Conservation (phyloP, 371 early-diverging fungal genomes). For the Smittium culicis region DNA sequence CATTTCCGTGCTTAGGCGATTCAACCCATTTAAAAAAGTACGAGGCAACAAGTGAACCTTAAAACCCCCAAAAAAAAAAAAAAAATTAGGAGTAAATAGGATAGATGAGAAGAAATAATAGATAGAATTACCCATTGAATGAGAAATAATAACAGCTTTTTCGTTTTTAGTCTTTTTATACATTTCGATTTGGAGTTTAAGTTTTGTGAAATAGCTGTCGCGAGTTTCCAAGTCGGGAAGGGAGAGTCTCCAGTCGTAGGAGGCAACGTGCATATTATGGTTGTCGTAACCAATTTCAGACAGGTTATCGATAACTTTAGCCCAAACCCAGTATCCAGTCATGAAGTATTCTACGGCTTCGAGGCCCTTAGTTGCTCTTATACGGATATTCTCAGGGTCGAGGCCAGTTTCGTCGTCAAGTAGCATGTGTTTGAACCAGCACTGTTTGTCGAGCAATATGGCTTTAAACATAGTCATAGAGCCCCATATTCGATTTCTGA, state of each 20-base stretch:
- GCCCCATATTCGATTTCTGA: constrained; percentile 89
- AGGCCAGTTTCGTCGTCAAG: constrained; percentile 71
- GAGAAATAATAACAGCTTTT: constrained; percentile 51
- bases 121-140: constrained; percentile 67
- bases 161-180: constrained; percentile 34
- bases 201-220: constrained; percentile 67
- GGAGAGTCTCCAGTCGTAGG: constrained; percentile 89
- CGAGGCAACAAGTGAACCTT: constrained; percentile 46
- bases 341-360: constrained; percentile 89
- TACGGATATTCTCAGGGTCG: constrained; percentile 69
- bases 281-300: constrained; percentile 80
- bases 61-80: no score
- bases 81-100: no score
- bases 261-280: constrained; percentile 71
- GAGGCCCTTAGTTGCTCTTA: constrained; percentile 79
- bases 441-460: constrained; percentile 66
- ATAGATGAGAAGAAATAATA: no score
- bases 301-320: constrained; percentile 64
- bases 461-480: constrained; percentile 56
- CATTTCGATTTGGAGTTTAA: constrained; percentile 63
- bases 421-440: constrained; percentile 71
- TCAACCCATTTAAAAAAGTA: constrained; percentile 92
- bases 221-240: constrained; percentile 69
- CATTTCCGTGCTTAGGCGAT: constrained; percentile 48
- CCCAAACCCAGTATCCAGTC: constrained; percentile 94